These are phyloP conservation scores for Botrytis fabae DNA, from an alignment of 2,329 filamentous ascomycete species.

Conservation along the genomic window DNA sequence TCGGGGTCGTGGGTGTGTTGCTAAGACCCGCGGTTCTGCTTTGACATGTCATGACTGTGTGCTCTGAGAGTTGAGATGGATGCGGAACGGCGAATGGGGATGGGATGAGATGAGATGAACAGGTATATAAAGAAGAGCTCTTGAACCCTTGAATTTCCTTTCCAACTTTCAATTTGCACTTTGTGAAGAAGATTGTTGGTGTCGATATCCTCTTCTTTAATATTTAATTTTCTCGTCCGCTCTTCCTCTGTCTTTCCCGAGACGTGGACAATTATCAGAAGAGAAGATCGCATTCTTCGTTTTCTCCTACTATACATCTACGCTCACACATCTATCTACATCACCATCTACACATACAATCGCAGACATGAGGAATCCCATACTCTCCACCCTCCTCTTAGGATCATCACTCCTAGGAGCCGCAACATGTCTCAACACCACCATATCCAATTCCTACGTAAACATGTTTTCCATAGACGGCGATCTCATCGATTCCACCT, in stretches of 20 bases:
- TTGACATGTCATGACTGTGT: background rate
- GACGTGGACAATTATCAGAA: background rate
- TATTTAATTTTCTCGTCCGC: background rate
- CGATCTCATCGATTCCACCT: conserved; percentile 34
- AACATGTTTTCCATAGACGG: conserved; percentile 34
- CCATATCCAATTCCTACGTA: conserved; percentile 5
- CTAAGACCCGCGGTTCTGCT: background rate
- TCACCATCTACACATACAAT: background rate
- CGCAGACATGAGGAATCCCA: background rate
- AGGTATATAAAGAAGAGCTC: background rate
- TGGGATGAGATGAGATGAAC: background rate
- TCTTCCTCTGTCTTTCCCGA: background rate
- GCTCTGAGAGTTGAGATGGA: background rate
- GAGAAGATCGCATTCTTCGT: no score
- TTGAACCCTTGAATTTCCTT: background rate
- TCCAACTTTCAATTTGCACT: no score
- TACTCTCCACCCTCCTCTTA: background rate
- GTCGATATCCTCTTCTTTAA: background rate
- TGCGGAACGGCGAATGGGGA: background rate
- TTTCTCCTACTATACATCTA: background rate
- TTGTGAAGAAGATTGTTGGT: background rate
- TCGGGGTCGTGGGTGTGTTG: background rate
- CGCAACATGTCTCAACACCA: conserved; percentile 12
- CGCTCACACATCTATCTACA: background rate
- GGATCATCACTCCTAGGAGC: background rate